Evolutionary conservation across 805 yeast species (phyloP), one percentile per base, ranked within the genome.

Genomic region (Priceomyces medius): DNA sequence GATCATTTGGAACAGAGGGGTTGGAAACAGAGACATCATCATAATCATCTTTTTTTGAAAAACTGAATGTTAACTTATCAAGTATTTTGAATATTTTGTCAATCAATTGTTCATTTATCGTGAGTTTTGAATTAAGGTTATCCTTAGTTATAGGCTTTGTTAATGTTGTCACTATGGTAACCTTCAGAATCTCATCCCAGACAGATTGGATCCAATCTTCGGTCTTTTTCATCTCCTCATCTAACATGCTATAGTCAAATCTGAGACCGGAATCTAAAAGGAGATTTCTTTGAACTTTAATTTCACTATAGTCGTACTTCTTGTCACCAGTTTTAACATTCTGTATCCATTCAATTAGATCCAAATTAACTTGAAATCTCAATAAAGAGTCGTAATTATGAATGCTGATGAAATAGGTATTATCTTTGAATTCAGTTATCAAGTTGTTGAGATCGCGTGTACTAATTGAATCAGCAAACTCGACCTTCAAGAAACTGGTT

Each of bases 1-100:
- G 13, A 5, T 38, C 49, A 3, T 38, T 48, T 14, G 47, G 49
- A 2, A 42, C 36, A 0, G 35, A 48, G 20, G 38, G 37, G 23
- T 38, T 44, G 16, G 41, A 35, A 3, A 43, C 27, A 38, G 52
- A 62, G 0, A 66, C 51, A 3, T 41, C 43, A 21, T 47, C 46
- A 41, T 62, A 61, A 33, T 68, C 73, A 1, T 55, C 64, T 6
- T 49, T 53, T 12, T 27, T 14, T 0, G 68, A 48, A 42, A 65
- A 63, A 41, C 56, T 59, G 37, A 48, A 52, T 20, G 50, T 50
- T 13, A 52, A 43, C 34, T 59, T 65, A 19, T 50, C 47, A 16
- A 50, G 27, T 3, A 63, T 20, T 20, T 47, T 45, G 31, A 49
- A 41, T 8, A 56, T 16, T 39, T 53, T 55, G 19, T 53, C 56